Percentiles rank a stretch among this genome's conserved stretches.
Conservation (phyloP, 2,329 filamentous ascomycete species). For the Sporothrix mexicana region DNA sequence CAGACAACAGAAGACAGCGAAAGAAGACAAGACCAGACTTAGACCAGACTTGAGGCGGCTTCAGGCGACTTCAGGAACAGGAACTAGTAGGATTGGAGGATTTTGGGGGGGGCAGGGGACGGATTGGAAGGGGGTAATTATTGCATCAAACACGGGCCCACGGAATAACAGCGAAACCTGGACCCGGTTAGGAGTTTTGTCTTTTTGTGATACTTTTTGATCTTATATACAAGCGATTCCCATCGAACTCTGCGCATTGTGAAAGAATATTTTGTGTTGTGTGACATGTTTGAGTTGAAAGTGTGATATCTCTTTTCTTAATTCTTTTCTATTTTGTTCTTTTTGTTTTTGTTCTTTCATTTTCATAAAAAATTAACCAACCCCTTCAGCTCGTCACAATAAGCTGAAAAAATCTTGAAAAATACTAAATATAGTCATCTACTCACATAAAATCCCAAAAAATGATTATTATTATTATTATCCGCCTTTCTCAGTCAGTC, state of each 20-base stretch:
- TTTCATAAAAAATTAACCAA: background rate
- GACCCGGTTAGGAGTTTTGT: background rate
- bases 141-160: conserved; percentile 21
- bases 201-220: conserved; percentile 14
- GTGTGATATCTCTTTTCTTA: background rate
- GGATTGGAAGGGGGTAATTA: background rate
- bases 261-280: too few relatives aligned
- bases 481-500: too few relatives aligned
- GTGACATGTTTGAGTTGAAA: too few relatives aligned
- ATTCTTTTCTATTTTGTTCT: conserved; percentile 14
- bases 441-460: too few relatives aligned
- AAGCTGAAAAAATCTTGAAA: too few relatives aligned
- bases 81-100: background rate
- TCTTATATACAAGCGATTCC: conserved; percentile 14
- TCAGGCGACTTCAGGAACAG: conserved; percentile 2
- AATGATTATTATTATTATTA: too few relatives aligned
- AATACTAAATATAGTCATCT: too few relatives aligned
- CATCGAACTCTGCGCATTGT: background rate
- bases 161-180: conserved; percentile 19
- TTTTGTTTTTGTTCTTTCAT: background rate
- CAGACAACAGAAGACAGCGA: background rate
- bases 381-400: background rate
- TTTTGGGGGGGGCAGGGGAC: background rate
- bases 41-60: conserved; percentile 11
- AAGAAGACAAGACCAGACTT: background rate